Evolutionary conservation across 2,329 filamentous ascomycete species (phyloP).

Genomic region (Periconia macrospinosa): DNA sequence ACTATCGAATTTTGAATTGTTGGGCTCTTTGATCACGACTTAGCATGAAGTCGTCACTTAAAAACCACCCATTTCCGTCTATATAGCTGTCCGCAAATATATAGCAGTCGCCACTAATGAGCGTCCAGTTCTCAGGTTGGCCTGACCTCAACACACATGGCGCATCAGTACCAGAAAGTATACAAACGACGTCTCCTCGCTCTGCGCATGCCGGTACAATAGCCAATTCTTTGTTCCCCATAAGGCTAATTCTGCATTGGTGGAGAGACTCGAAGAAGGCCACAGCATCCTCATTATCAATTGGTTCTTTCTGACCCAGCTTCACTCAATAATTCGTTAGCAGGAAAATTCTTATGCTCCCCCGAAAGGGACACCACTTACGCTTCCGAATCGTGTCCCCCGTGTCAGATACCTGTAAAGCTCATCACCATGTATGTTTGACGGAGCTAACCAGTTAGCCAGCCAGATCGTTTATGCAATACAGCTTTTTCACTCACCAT

Average conservation of each 20-base stretch:
- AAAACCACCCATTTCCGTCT: too few relatives aligned
- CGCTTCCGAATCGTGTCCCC: too few relatives aligned
- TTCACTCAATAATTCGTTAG: neutral
- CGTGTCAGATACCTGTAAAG: too few relatives aligned
- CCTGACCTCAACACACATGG: neutral
- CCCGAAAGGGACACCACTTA: too few relatives aligned
- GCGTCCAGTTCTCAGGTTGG: neutral
- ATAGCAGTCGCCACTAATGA: conserved; percentile 6
- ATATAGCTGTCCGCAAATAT: neutral
- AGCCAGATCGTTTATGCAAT: too few relatives aligned
- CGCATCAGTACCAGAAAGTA: conserved; percentile 1
- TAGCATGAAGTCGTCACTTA: too few relatives aligned
- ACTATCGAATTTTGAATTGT: too few relatives aligned
- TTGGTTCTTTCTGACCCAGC: too few relatives aligned
- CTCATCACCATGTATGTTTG: too few relatives aligned
- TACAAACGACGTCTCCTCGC: neutral
- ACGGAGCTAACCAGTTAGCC: too few relatives aligned
- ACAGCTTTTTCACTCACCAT: too few relatives aligned
- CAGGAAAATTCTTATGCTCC: neutral
- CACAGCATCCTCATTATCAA: neutral
- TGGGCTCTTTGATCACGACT: too few relatives aligned
- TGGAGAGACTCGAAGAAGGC: neutral
- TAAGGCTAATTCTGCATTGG: conserved; percentile 3
- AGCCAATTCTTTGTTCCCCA: conserved; percentile 3
- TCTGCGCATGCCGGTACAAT: conserved; percentile 1